Base-by-base conservation (phyloP, 371 early-diverging fungal species). In the Blakeslea trispora region DNA sequence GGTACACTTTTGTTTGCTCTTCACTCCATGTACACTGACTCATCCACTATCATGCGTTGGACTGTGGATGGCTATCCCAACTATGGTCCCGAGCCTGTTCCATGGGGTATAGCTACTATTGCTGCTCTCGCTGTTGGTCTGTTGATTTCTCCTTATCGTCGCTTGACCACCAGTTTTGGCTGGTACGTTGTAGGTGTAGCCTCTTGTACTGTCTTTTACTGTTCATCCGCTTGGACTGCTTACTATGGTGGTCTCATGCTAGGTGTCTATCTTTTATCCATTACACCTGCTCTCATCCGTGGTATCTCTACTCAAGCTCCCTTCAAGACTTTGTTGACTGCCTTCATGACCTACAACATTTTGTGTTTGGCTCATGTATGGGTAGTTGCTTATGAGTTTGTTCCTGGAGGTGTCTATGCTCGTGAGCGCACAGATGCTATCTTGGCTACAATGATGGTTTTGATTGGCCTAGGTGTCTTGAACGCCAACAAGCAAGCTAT, bases 331-430 rank as follows among this genome's bases (percentile, higher is more conserved):
- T 66, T 89, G 39, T 68, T 83, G 9, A 73, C 75, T 18, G 69
- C 78, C 11, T 82, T 85, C 59, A 68, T 90, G 68, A 66, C 72
- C 51, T 90, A 90, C 59, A 89, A 87, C 61, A 48, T 89, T 7
- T 66, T 91, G 23, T 84, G 85, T 44, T 69, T 92, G 23, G 89
- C 82, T 13, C 86, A 87, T 57, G 88, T 91, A 5, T 92, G 90
- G 89, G 82, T 82, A 5, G 92, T 92, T 11, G 92, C 92, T 9
- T 92, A 91, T 55, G 92, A 81, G 47, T 92, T 92, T 72, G 92
- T 92, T 5, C 92, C 92, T 17, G 90, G 83, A 40, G 92, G 92
- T 34, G 83, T 80, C 17, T 68, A 82, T 56, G 74, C 85, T 50
- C 83, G 92, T 53, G 92, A 92, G 69, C 85, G 82, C 48, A 91